These are phyloP conservation scores for Arthrobotrys conoides DNA, from an alignment of 2,329 filamentous ascomycete species.

Conservation along the genomic window DNA sequence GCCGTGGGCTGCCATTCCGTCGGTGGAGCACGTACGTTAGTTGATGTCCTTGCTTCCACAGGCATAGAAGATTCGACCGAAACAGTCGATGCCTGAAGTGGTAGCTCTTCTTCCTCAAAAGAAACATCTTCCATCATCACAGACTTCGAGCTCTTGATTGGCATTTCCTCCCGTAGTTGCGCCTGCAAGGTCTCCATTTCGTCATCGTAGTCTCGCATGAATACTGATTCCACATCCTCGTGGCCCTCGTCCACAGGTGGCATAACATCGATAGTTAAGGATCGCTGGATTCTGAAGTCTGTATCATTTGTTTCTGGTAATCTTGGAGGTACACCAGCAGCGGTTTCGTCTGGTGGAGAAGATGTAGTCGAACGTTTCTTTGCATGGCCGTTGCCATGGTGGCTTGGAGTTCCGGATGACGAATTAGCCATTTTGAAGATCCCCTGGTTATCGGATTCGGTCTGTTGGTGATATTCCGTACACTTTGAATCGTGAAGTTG, in stretches of 20 bases:
- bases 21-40: slow-evolving; percentile 7
- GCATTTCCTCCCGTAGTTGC: slow-evolving; percentile 55
- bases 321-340: slow-evolving; percentile 53
- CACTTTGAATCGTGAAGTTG: slow-evolving; percentile 26
- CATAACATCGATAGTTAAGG: slow-evolving; percentile 57
- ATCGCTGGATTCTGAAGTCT: slow-evolving; percentile 49
- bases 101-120: slow-evolving; percentile 42
- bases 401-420: not conserved
- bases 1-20: slow-evolving; percentile 36
- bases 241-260: slow-evolving; percentile 51
- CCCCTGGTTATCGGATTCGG: slow-evolving; percentile 11
- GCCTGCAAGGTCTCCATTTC: slow-evolving; percentile 55
- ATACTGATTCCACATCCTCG: slow-evolving; percentile 57
- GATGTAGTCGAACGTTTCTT: slow-evolving; percentile 60
- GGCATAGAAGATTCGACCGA: not conserved
- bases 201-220: slow-evolving; percentile 58
- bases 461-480: not conserved
- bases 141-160: slow-evolving; percentile 42
- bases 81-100: not conserved
- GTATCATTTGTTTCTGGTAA: slow-evolving; percentile 42
- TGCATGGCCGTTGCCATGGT: slow-evolving; percentile 29
- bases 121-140: slow-evolving; percentile 51
- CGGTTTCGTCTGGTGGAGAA: slow-evolving; percentile 56
- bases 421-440: slow-evolving; percentile 20
- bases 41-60: slow-evolving; percentile 7